Evolutionary conservation across 108 stramenopile species (phyloP), one percentile per base, ranked within the genome.

Genomic region (Hondaea fermentalgiana): DNA sequence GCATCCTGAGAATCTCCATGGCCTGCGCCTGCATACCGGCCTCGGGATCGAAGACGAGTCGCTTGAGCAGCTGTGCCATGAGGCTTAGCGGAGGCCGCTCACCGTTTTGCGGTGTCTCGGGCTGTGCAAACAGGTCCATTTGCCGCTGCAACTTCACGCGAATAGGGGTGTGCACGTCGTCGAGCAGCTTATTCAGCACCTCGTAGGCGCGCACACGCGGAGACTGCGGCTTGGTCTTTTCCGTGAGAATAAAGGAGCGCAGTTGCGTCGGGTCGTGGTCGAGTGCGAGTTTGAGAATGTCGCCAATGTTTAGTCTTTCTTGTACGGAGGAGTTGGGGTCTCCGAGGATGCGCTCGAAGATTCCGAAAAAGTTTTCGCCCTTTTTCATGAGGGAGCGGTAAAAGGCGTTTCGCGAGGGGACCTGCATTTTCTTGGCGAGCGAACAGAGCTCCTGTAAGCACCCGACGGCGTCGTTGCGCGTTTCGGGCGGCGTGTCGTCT

Each of bases 1-100:
- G 57, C 88, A 92, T 87, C 23, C 88, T 88, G 51, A 88, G 49
- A 88, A 89, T 89, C 87, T 92, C 89, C 44, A 28, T 4, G 23
- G 88, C 71, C n/a, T 88, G 71, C 3, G 44, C 17, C 60, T 25
- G 88, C 60, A 43, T 69, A 5, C 42, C 60, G 49, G 42, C 60
- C 17, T 88, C 88, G 10, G 19, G 25, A 21, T 69, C 88, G 21
- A 6, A 23, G 17, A 88, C 29, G 44, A 59, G 58, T 4, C 57
- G 58, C 42, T n/a, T 45, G 5, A 59, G 42, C 47, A 88, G 49
- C 10, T 59, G 57, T 21, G 51, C 12, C 23, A 88, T 59, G 45
- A 88, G 51, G 10, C 35, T 45, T 4, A 58, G 51, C 8, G 59
- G n/a, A 19, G 19, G 44, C 45, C n/a, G 23, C 60, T n/a, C 42